Conservation (phyloP, 2,329 filamentous ascomycete genomes). For the Alternaria triticimaculans region DNA sequence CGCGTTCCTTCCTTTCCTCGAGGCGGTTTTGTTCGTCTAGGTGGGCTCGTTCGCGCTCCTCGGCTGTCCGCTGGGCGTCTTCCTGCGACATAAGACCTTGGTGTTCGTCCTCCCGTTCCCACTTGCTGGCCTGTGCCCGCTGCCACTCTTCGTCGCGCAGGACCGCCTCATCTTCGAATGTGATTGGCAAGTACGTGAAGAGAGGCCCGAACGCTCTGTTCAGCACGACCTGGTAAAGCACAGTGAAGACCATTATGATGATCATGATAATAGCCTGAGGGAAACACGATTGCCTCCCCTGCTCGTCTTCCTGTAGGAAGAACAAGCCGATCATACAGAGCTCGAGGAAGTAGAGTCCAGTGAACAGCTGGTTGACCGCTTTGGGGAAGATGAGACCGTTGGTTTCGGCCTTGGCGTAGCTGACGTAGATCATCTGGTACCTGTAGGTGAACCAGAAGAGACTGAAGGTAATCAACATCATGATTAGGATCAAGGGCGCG, state of each 20-base stretch:
- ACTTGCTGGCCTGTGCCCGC: constrained; percentile 73
- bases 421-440: constrained; percentile 97
- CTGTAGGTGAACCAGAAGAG: constrained; percentile 93
- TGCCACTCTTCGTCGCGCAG: constrained; percentile 90
- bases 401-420: constrained; percentile 86
- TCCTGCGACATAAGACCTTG: constrained; percentile 47
- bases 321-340: constrained; percentile 88
- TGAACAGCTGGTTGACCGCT: constrained; percentile 95
- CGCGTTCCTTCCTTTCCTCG: constrained; percentile 14
- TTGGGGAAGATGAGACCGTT: constrained; percentile 90
- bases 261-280: constrained; percentile 88
- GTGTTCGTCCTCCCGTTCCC: constrained; percentile 64
- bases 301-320: constrained; percentile 72
- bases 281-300: constrained; percentile 65
- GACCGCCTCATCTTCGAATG: constrained; percentile 92
- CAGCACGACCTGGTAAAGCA: constrained; percentile 78
- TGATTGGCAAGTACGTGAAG: constrained; percentile 89
- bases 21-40: constrained; percentile 35
- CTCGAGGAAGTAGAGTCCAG: constrained; percentile 94
- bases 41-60: constrained; percentile 42
- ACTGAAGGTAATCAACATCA: constrained; percentile 90
- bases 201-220: constrained; percentile 86
- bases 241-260: constrained; percentile 72
- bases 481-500: constrained; percentile 87
- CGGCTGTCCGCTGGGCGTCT: constrained; percentile 36